Evolutionary conservation across 1,284 basidiomycete species (phyloP), one percentile per base, ranked within the genome.

Genomic region (Boletus holoroseus): DNA sequence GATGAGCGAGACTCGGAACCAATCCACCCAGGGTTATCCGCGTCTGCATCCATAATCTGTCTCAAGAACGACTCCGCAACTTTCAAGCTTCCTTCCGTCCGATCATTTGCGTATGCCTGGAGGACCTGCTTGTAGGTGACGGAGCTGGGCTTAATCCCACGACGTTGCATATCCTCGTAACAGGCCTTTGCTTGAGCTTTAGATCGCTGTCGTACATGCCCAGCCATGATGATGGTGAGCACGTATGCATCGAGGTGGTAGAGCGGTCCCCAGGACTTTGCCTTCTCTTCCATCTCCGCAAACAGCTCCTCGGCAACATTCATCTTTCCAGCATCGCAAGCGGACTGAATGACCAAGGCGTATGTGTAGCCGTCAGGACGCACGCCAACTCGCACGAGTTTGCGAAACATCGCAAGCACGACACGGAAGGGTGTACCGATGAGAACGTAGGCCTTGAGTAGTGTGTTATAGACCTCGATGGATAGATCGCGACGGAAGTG

Each of bases 171-270:
- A 49, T 86, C 79, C 39, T 88, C 80, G 61, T 90, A 88, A 22
- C 91, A 76, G 2, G 70, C 75, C 66, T 77, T 82, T 1, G 93
- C 93, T 42, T 72, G 73, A 3, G 65, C 59, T 45, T 75, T 73
- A 38, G 88, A 71, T 1, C 81, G 78, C 0, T 63, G 58, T 16
- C 83, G 82, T 40, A 96, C 72, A 63, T 85, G 87, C 1, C 85
- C 91, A 16, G 82, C 77, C 71, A 98, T 87, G 58, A 98, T 72
- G 64, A 92, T 87, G n/a, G 91, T 92, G 56, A 91, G 79, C 44
- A 86, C 75, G 62, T 84, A 87, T 36, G 74, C 71, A 54, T 78
- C 80, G 51, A 82, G 63, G 40, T 72, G 62, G 24, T 79, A 52
- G 34, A 73, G 64, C n/a, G 68, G 66, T 36, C 71, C 61, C 58